A percentile compares a stretch with the other conserved stretches of the same genome.
Evolutionary conservation across 805 yeast species (phyloP).

Genomic region (Middelhovenomyces tepae): DNA sequence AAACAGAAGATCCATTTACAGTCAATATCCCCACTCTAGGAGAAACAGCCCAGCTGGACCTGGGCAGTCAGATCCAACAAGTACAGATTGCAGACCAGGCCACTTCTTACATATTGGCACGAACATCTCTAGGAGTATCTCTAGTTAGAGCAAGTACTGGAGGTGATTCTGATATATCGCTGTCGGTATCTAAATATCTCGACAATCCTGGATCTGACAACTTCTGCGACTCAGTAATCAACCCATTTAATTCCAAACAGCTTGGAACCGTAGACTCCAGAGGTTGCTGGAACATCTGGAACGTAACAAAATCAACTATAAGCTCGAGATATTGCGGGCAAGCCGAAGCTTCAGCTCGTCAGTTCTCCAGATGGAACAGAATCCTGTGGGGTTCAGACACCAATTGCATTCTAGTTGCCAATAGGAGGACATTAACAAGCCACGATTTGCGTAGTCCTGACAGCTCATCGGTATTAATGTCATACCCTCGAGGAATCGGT

Average conservation of each 20-base stretch:
- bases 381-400: constrained; percentile 3
- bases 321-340: constrained; percentile 1
- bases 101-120: too few species aligned
- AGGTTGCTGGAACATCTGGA: constrained; percentile 36
- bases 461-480: constrained; percentile 4
- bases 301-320: constrained; percentile 11
- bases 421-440: constrained; percentile 10
- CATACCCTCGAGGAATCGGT: constrained; percentile 2
- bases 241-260: constrained; percentile 25
- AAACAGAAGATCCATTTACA: too few species aligned
- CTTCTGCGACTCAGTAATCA: too few species aligned
- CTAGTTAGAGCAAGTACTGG: too few species aligned
- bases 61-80: constrained; percentile 11
- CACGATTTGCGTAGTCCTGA: constrained; percentile 11
- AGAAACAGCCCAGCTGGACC: constrained; percentile 3
- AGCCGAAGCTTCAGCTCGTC: neutral
- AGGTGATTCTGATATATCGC: too few species aligned
- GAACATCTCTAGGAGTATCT: too few species aligned
- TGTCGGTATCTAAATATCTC: too few species aligned
- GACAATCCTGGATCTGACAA: too few species aligned
- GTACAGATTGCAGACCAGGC: constrained; percentile 13
- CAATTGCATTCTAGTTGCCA: constrained; percentile 13
- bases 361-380: constrained; percentile 8
- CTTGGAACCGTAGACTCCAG: constrained; percentile 34
- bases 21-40: constrained; percentile 6